Evolutionary conservation across 768 basidiomycete species (phyloP).

Genomic region (Kwoniella shandongensis): DNA sequence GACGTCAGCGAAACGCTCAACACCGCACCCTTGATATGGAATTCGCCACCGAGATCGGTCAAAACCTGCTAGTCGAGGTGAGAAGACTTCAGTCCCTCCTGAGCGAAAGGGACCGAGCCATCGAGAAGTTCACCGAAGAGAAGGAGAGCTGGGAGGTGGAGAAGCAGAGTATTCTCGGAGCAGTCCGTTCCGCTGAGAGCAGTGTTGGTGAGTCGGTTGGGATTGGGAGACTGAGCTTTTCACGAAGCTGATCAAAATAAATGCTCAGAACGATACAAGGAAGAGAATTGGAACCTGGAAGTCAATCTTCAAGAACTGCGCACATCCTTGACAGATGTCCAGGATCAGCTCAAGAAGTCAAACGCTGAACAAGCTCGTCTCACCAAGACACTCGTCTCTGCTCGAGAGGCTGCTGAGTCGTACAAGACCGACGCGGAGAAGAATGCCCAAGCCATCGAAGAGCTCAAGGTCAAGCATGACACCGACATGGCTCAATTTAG

Average conservation of each 20-base stretch:
- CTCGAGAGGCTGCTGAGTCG: slow-evolving; percentile 74
- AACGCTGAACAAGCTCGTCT: slow-evolving; percentile 82
- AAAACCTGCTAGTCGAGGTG: slow-evolving; percentile 85
- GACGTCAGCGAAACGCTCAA: slow-evolving; percentile 47
- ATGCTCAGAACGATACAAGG: slow-evolving; percentile 86
- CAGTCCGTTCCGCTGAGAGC: slow-evolving; percentile 77
- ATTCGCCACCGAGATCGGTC: slow-evolving; percentile 97
- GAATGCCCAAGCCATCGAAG: slow-evolving; percentile 64
- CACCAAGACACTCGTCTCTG: slow-evolving; percentile 67
- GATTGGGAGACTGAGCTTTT: no score
- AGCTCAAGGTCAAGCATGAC: slow-evolving; percentile 86
- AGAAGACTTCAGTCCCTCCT: slow-evolving; percentile 85
- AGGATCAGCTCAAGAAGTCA: slow-evolving; percentile 66
- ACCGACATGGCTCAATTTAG: slow-evolving; percentile 90
- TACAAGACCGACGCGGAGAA: slow-evolving; percentile 85
- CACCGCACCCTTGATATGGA: slow-evolving; percentile 60
- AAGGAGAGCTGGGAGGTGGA: slow-evolving; percentile 81
- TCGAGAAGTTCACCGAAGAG: slow-evolving; percentile 88
- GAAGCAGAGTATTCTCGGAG: slow-evolving; percentile 69
- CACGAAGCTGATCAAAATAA: slow-evolving; percentile 19
- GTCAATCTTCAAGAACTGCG: slow-evolving; percentile 85
- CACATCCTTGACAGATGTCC: slow-evolving; percentile 65
- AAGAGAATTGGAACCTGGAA: slow-evolving; percentile 99
- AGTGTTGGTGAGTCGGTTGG: slow-evolving; percentile 63
- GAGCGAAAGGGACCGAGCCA: slow-evolving; percentile 85